Evolutionary conservation across 176 grass and related monocot genomes (phyloP).

Genomic region (Elaeis guineensis): DNA sequence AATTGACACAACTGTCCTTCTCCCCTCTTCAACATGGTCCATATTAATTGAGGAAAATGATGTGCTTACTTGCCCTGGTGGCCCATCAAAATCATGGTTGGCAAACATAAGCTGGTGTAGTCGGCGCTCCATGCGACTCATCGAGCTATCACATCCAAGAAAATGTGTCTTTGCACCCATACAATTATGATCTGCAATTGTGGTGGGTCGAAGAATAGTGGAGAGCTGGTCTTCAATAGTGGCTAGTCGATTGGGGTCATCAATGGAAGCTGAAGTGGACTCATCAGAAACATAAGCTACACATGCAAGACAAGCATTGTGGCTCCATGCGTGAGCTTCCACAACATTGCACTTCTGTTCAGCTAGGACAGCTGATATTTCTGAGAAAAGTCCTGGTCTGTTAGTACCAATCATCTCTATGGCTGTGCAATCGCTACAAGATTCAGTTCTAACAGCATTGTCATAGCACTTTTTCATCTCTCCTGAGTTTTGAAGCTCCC

Average conservation of each 20-base stretch:
- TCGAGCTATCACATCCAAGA: conserved; percentile 24
- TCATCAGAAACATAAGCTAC: conserved; percentile 19
- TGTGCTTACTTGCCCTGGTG: background rate
- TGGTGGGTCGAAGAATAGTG: conserved; percentile 22
- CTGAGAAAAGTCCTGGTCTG: conserved; percentile 44
- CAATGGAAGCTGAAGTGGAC: conserved; percentile 27
- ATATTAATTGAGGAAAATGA: conserved; percentile 1
- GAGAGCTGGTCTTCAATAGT: conserved; percentile 37
- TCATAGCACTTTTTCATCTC: background rate
- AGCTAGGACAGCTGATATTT: conserved; percentile 48
- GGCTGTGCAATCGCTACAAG: conserved; percentile 23
- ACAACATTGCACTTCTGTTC: conserved; percentile 12
- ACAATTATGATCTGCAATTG: background rate
- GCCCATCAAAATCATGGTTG: conserved; percentile 31
- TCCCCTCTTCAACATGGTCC: conserved; percentile 11
- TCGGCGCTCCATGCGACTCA: conserved; percentile 29
- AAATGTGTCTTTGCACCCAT: conserved; percentile 26
- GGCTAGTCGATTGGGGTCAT: conserved; percentile 29
- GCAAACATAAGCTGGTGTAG: conserved; percentile 51
- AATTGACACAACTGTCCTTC: conserved; percentile 20
- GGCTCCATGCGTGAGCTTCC: no score
- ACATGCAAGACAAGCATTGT: no score
- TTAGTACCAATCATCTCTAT: conserved; percentile 54
- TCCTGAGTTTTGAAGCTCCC: background rate
- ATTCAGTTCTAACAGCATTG: background rate